Conservation (phyloP, 495 filamentous ascomycete genomes). For the Cercophora samala region DNA sequence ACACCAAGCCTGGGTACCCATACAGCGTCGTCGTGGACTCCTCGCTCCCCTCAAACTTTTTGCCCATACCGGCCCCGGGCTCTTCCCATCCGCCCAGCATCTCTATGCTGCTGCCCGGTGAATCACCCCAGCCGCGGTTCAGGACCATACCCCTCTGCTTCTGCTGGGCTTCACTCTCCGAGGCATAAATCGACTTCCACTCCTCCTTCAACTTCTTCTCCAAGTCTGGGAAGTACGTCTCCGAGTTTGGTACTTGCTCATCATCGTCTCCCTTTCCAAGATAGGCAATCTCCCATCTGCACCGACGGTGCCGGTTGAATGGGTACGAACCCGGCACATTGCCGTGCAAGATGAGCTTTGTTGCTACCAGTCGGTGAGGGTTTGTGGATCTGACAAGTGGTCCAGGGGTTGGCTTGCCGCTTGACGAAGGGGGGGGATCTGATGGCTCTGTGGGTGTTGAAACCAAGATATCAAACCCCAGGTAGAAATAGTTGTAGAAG, state of each 20-base stretch:
- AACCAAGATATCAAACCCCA: conserved; percentile 91
- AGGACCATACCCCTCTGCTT: conserved; percentile 79
- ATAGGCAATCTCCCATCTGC: conserved; percentile 77
- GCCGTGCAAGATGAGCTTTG: conserved; percentile 85
- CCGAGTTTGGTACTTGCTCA: conserved; percentile 56
- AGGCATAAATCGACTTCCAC: conserved; percentile 66
- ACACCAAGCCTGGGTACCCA: conserved; percentile 89
- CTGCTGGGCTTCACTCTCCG: conserved; percentile 56
- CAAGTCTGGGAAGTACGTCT: conserved; percentile 69
- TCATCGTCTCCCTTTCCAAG: conserved; percentile 28
- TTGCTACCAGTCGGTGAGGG: conserved; percentile 68
- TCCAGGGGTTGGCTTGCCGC: conserved; percentile 27
- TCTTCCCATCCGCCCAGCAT: conserved; percentile 89
- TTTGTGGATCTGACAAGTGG: conserved; percentile 37
- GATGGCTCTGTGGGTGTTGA: conserved; percentile 68
- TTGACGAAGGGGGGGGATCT: conserved; percentile 57
- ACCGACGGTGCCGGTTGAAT: conserved; percentile 90
- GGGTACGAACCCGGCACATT: conserved; percentile 95
- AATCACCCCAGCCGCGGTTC: conserved; percentile 87
- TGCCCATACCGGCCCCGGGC: conserved; percentile 41
- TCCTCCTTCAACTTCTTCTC: conserved; percentile 63
- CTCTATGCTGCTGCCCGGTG: conserved; percentile 85
- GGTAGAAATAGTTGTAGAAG: conserved; percentile 95
- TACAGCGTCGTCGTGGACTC: conserved; percentile 83
- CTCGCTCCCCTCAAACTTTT: conserved; percentile 45